A percentile compares a stretch with the other conserved stretches of the same genome.
These are phyloP conservation scores for Gastrolobium bilobum DNA, from an alignment of 306 rosid genomes.

Conservation along the genomic window DNA sequence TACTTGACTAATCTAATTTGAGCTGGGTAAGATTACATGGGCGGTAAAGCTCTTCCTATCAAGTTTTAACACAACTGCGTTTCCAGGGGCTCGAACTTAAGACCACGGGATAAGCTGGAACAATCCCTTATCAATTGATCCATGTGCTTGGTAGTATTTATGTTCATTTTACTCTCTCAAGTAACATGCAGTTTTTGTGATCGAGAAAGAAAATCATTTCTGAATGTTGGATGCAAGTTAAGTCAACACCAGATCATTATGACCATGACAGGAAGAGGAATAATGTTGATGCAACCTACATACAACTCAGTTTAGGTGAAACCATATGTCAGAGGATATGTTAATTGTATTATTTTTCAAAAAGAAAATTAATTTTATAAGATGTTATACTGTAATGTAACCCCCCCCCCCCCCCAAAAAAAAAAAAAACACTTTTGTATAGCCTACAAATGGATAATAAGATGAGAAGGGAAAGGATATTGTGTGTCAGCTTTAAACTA, in stretches of 20 bases:
- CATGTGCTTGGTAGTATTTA: too few species aligned
- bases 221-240: not conserved
- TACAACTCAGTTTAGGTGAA: not conserved
- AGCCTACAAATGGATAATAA: too few species aligned
- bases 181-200: not conserved
- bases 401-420: too few species aligned
- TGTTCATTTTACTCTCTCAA: not conserved
- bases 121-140: too few species aligned
- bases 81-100: too few species aligned
- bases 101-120: too few species aligned
- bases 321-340: not conserved
- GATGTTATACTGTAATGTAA: constrained; percentile 9
- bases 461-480: not conserved
- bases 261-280: not conserved
- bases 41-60: too few species aligned
- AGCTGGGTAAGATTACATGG: too few species aligned
- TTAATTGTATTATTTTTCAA: not conserved
- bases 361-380: not conserved
- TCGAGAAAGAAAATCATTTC: not conserved
- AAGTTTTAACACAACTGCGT: too few species aligned
- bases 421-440: too few species aligned
- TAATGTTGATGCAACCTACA: too few species aligned
- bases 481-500: constrained; percentile 16
- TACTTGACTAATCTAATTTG: too few species aligned
- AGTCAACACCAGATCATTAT: constrained; percentile 19